Percentiles rank a stretch among this genome's conserved stretches.
These are phyloP conservation scores for Grigorovia transvaalensis DNA, from an alignment of 805 yeast genomes.

Conservation along the genomic window DNA sequence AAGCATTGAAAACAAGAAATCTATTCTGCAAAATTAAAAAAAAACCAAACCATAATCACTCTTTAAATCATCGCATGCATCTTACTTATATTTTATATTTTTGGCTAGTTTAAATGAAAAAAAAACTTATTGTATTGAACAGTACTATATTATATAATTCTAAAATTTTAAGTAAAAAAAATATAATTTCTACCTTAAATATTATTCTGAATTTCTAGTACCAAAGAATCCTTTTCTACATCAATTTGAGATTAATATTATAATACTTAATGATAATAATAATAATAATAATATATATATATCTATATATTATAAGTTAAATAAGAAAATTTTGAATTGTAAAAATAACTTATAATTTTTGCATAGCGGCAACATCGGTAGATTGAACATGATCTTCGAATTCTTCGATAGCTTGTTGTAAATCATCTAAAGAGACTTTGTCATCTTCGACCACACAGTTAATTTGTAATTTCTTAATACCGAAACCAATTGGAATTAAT, in stretches of 20 bases:
- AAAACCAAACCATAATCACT: no score
- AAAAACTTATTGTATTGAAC: no score
- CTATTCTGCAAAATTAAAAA: no score
- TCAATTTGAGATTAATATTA: not conserved
- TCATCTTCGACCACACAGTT: slow-evolving; percentile 97
- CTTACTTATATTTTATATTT: no score
- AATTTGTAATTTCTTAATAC: slow-evolving; percentile 98
- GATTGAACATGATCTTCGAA: slow-evolving; percentile 99
- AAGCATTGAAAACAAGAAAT: not conserved
- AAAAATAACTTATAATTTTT: slow-evolving; percentile 59
- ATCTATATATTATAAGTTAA: not conserved
- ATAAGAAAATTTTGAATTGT: not conserved
- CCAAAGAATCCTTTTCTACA: no score
- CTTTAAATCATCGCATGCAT: no score
- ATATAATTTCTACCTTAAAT: not conserved
- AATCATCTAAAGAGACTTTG: slow-evolving; percentile 85
- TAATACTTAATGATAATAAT: not conserved
- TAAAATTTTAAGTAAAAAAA: no score
- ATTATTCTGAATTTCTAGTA: not conserved
- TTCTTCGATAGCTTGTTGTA: slow-evolving; percentile 65
- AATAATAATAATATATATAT: not conserved
- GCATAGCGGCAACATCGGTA: slow-evolving; percentile 97
- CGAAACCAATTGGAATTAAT: slow-evolving; percentile 96
- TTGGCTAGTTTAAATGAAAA: no score
- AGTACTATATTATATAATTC: no score